phyloP scores from a whole-genome alignment of 2,329 filamentous ascomycete genomes.

The Trichoderma arundinaceum region DNA sequence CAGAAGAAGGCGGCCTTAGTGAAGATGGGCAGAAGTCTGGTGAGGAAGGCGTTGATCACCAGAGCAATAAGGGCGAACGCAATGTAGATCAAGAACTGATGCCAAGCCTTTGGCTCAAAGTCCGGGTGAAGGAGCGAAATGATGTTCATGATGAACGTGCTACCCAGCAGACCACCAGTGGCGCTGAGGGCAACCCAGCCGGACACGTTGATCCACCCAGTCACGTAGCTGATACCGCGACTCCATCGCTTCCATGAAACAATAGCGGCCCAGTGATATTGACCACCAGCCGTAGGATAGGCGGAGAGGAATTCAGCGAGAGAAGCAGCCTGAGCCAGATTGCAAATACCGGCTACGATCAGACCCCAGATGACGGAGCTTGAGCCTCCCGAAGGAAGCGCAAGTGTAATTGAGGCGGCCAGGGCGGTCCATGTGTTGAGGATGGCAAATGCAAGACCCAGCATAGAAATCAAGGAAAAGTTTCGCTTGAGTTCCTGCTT shows the following conservation, averaged over 20 bases:
- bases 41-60: slow-evolving; percentile 68
- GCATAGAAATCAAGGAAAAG: slow-evolving; percentile 56
- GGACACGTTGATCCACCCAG: slow-evolving; percentile 75
- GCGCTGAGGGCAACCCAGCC: slow-evolving; percentile 74
- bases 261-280: slow-evolving; percentile 75
- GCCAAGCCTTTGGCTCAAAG: slow-evolving; percentile 67
- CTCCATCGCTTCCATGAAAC: slow-evolving; percentile 66
- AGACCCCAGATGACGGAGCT: slow-evolving; percentile 76
- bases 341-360: slow-evolving; percentile 66
- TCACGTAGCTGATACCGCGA: slow-evolving; percentile 69
- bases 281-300: slow-evolving; percentile 63
- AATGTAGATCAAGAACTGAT: slow-evolving; percentile 76
- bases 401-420: slow-evolving; percentile 53
- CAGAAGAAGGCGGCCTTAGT: slow-evolving; percentile 74
- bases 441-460: slow-evolving; percentile 56
- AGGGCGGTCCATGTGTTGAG: slow-evolving; percentile 59
- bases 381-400: slow-evolving; percentile 72
- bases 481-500: slow-evolving; percentile 57
- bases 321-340: slow-evolving; percentile 70
- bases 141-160: slow-evolving; percentile 68
- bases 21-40: slow-evolving; percentile 62
- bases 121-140: slow-evolving; percentile 64
- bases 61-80: slow-evolving; percentile 66
- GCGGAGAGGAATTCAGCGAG: slow-evolving; percentile 74
- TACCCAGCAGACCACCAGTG: slow-evolving; percentile 70